Evolutionary conservation across 176 grass and related monocot species (phyloP).

Genomic region (Thinopyrum elongatum): DNA sequence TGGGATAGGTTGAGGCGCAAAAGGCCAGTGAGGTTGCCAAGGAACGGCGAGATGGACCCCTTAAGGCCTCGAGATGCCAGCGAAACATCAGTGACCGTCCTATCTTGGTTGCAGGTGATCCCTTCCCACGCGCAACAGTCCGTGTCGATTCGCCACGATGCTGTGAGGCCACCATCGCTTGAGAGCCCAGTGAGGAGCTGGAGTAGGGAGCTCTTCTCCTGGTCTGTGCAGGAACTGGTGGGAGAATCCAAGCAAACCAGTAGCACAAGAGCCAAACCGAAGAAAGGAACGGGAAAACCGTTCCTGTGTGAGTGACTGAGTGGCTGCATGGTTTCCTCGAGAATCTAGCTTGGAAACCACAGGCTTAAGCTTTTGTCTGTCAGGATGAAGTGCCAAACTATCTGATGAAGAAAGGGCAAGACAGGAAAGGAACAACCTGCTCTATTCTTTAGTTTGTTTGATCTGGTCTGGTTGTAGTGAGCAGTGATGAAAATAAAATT

Average conservation of each 20-base stretch:
- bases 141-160: not conserved
- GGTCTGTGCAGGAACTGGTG: not conserved
- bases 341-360: not conserved
- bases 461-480: not conserved
- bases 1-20: too few species aligned
- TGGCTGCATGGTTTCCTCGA: too few species aligned
- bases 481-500: not conserved
- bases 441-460: not conserved
- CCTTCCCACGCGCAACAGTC: not conserved
- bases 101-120: too few species aligned
- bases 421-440: not conserved
- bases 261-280: not conserved
- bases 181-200: not conserved
- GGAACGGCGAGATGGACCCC: too few species aligned
- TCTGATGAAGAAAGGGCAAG: not conserved
- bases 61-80: too few species aligned
- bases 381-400: not conserved
- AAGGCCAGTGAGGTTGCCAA: too few species aligned
- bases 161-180: not conserved
- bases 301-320: too few species aligned
- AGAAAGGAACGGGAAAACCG: not conserved
- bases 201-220: constrained; percentile 20
- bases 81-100: too few species aligned
- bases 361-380: not conserved
- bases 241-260: not conserved